Percentiles rank a stretch among this genome's conserved stretches.
phyloP scores from a whole-genome alignment of 768 basidiomycete genomes.

The Macrolepiota dolichaula region DNA sequence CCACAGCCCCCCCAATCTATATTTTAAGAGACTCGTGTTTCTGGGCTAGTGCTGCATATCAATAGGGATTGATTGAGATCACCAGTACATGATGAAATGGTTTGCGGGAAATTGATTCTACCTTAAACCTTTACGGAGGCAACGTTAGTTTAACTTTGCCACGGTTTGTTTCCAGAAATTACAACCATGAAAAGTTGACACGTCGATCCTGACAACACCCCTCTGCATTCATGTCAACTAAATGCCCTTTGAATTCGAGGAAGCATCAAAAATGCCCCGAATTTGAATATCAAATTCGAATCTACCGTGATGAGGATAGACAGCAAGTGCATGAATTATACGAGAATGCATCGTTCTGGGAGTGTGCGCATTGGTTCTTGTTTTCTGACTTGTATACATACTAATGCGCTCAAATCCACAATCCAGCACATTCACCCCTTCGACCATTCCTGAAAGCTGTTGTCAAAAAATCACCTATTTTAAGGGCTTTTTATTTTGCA shows the following conservation, averaged over 20 bases:
- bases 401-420: not conserved
- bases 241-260: not conserved
- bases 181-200: too few species aligned
- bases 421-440: not conserved
- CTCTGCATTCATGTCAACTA: too few species aligned
- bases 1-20: too few species aligned
- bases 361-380: not conserved
- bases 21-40: too few species aligned
- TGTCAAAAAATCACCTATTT: not conserved
- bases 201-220: too few species aligned
- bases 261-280: not conserved
- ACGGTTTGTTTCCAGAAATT: too few species aligned
- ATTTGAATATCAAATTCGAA: not conserved
- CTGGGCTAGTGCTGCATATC: too few species aligned
- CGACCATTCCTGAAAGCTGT: not conserved
- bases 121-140: too few species aligned
- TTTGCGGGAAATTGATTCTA: too few species aligned
- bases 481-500: not conserved
- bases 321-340: slow-evolving; percentile 1
- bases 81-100: too few species aligned
- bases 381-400: not conserved
- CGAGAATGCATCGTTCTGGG: not conserved
- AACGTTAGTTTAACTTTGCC: too few species aligned
- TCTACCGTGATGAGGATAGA: not conserved
- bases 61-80: too few species aligned